A percentile compares a stretch with the other conserved stretches of the same genome.
Conservation (phyloP, 2,329 filamentous ascomycete species). For the Camptophora hylomeconis region DNA sequence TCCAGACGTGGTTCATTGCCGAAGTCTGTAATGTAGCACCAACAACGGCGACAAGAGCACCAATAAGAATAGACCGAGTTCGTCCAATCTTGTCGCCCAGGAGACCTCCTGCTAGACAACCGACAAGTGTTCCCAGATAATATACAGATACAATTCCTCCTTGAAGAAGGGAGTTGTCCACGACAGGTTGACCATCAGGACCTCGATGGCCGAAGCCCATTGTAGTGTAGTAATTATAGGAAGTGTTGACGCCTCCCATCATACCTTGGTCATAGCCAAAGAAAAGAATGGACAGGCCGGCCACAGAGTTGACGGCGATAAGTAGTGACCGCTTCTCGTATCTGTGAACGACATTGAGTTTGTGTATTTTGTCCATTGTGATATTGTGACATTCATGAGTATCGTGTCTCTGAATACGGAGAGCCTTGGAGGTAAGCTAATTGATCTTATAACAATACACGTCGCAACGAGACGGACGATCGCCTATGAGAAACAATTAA, state of each 20-base stretch:
- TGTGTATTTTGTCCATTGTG: constrained; percentile 27
- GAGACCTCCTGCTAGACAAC: constrained; percentile 50
- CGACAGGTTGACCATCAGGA: constrained; percentile 35
- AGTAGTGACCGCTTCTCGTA: constrained; percentile 44
- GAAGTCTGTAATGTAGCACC: constrained; percentile 54
- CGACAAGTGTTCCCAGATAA: constrained; percentile 51
- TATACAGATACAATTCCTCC: constrained; percentile 49
- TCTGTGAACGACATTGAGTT: constrained; percentile 39
- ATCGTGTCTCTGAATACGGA: too few relatives aligned
- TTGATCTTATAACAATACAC: too few relatives aligned
- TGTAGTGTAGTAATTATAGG: constrained; percentile 48
- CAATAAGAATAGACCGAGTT: constrained; percentile 50
- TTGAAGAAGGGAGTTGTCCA: constrained; percentile 47
- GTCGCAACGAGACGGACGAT: too few relatives aligned
- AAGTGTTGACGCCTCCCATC: constrained; percentile 45
- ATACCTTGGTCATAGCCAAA: constrained; percentile 45
- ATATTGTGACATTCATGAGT: too few relatives aligned
- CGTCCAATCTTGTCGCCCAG: constrained; percentile 50
- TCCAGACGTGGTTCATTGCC: constrained; percentile 52
- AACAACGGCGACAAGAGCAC: constrained; percentile 43
- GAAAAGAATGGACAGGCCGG: constrained; percentile 55
- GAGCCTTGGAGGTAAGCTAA: too few relatives aligned
- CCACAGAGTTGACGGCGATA: constrained; percentile 49
- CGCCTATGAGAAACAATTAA: too few relatives aligned
- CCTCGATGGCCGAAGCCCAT: constrained; percentile 54